phyloP scores from a whole-genome alignment of 1,284 basidiomycete species.

The Rhodofomes roseus region DNA sequence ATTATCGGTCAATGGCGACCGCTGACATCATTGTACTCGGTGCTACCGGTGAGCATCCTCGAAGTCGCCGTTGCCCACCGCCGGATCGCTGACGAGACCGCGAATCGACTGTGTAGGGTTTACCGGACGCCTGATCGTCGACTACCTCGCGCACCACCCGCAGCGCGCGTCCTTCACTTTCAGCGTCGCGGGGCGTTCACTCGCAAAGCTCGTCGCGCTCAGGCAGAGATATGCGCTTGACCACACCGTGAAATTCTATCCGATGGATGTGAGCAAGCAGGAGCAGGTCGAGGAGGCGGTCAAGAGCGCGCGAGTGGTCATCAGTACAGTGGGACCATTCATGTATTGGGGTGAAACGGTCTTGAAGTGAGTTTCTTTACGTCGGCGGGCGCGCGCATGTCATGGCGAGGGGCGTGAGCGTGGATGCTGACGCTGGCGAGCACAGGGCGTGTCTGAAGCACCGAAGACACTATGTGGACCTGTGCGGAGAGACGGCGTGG shows the following conservation, averaged over 20 bases:
- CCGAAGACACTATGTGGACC: slow-evolving; percentile 64
- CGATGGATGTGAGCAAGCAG: slow-evolving; percentile 48
- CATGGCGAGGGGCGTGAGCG: neutral
- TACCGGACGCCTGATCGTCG: slow-evolving; percentile 60
- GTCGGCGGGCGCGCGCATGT: neutral
- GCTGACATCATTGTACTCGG: slow-evolving; percentile 52
- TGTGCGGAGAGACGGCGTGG: slow-evolving; percentile 55
- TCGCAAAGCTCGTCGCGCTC: slow-evolving; percentile 48
- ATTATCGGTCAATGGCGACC: neutral
- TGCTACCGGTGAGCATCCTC: slow-evolving; percentile 42
- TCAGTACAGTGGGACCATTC: slow-evolving; percentile 61
- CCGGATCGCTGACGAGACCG: no score
- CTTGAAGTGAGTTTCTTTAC: neutral
- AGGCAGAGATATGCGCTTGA: slow-evolving; percentile 37
- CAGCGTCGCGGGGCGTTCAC: slow-evolving; percentile 57
- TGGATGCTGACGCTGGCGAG: neutral
- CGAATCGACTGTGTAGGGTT: slow-evolving; percentile 39
- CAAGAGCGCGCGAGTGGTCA: slow-evolving; percentile 53
- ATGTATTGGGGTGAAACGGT: slow-evolving; percentile 40
- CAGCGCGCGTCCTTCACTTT: slow-evolving; percentile 59
- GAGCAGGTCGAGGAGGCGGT: slow-evolving; percentile 50
- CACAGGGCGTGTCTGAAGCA: slow-evolving; percentile 45
- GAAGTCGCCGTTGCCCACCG: neutral
- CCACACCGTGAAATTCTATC: slow-evolving; percentile 39
- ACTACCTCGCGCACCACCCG: slow-evolving; percentile 58